phyloP scores from a whole-genome alignment of 164 flowering plant genomes.

The Malania oleifera region DNA sequence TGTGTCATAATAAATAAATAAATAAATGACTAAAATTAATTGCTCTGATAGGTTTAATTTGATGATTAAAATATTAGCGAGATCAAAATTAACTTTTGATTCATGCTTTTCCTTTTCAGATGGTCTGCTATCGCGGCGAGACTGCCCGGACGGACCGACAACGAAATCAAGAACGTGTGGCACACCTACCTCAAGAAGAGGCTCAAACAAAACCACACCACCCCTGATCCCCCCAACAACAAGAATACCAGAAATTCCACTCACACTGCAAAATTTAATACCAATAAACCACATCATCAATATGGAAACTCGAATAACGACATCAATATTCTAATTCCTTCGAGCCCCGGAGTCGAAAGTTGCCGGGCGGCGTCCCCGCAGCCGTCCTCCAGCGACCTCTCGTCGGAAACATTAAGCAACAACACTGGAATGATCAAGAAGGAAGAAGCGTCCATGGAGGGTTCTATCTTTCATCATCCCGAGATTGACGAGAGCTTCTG shows the following conservation, averaged over 20 bases:
- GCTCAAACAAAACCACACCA: slow-evolving; percentile 17
- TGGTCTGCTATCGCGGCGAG: slow-evolving; percentile 58
- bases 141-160: slow-evolving; percentile 57
- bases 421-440: slow-evolving; percentile 12
- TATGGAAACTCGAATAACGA: too few relatives aligned
- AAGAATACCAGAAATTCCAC: neutral
- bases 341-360: neutral
- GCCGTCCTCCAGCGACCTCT: slow-evolving; percentile 29
- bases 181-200: slow-evolving; percentile 53
- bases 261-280: neutral
- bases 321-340: too few relatives aligned
- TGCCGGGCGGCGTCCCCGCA: slow-evolving; percentile 22
- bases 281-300: too few relatives aligned
- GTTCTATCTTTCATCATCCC: slow-evolving; percentile 15
- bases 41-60: too few relatives aligned
- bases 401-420: slow-evolving; percentile 8
- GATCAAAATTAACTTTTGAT: too few relatives aligned
- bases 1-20: too few relatives aligned
- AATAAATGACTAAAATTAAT: too few relatives aligned
- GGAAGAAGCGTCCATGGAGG: slow-evolving; percentile 19
- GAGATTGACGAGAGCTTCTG: slow-evolving; percentile 48
- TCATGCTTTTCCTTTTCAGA: slow-evolving; percentile 8
- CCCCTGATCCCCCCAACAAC: slow-evolving; percentile 10
- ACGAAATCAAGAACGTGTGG: slow-evolving; percentile 63
- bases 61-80: too few relatives aligned